Evolutionary conservation across 148 eudicot genomes (phyloP).

Genomic region (Rhododendron ferrugineum): DNA sequence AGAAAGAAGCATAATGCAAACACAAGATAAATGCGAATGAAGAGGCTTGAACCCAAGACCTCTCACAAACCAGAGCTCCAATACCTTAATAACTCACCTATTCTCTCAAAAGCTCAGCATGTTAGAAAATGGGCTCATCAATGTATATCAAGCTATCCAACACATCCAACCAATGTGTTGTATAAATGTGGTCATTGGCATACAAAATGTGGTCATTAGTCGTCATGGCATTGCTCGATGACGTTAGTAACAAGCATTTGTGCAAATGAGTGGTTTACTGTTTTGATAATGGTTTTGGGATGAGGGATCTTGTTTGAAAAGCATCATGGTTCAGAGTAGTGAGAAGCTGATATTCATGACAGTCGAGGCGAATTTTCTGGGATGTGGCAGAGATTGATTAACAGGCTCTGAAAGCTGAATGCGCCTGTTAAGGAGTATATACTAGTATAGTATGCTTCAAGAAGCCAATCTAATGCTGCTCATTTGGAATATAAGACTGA

Average conservation of each 20-base stretch:
- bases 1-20: background rate
- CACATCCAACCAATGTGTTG: background rate
- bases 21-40: background rate
- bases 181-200: background rate
- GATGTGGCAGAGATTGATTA: background rate
- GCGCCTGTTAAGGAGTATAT: background rate
- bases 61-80: background rate
- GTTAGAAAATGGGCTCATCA: background rate
- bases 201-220: background rate
- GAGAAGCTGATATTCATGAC: background rate
- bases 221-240: background rate
- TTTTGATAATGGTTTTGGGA: background rate
- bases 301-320: background rate
- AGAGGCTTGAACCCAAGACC: background rate
- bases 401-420: background rate
- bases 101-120: background rate
- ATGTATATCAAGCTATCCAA: background rate
- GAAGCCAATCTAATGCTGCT: slow-evolving; percentile 1
- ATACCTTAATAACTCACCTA: background rate
- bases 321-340: background rate
- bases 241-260: background rate
- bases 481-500: background rate
- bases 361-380: background rate
- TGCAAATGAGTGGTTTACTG: background rate
- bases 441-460: background rate